phyloP scores from a whole-genome alignment of 441 rosid genomes.

The Erodium texanum region DNA sequence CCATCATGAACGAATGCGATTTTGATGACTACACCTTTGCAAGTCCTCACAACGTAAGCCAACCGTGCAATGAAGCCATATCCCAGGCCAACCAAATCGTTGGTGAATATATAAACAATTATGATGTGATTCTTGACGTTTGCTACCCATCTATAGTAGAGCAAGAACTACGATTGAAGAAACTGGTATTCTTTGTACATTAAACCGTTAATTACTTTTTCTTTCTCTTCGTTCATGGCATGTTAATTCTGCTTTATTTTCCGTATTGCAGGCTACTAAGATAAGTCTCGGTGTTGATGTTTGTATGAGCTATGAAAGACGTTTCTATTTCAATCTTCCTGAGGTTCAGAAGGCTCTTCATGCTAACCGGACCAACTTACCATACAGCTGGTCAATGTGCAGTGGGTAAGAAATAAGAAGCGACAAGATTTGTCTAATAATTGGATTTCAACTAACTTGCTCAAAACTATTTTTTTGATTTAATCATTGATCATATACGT shows the following conservation, averaged over 20 bases:
- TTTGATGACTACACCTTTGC: constrained; percentile 58
- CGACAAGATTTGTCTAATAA: too few relatives aligned
- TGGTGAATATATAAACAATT: constrained; percentile 46
- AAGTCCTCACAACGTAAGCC: constrained; percentile 43
- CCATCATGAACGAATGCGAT: constrained; percentile 58
- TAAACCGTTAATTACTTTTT: not conserved
- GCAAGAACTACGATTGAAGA: constrained; percentile 64
- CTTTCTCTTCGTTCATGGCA: not conserved
- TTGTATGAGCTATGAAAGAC: constrained; percentile 58
- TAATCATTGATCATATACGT: not conserved
- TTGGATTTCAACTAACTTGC: too few relatives aligned
- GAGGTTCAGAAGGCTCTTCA: constrained; percentile 82
- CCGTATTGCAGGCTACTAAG: constrained; percentile 54
- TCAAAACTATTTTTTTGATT: too few relatives aligned
- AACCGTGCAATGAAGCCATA: constrained; percentile 42
- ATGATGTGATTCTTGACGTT: constrained; percentile 62
- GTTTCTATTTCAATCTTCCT: constrained; percentile 63
- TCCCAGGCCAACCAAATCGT: constrained; percentile 32
- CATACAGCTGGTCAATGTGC: constrained; percentile 66
- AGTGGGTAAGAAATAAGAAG: constrained; percentile 52
- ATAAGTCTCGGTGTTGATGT: constrained; percentile 75
- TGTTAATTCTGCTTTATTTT: not conserved
- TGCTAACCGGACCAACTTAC: constrained; percentile 59
- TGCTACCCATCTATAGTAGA: constrained; percentile 69
- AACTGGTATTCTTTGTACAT: constrained; percentile 34